Evolutionary conservation across 257 asterid genomes (phyloP), one percentile per base, ranked within the genome.

Genomic region (Forsythia suspensa): DNA sequence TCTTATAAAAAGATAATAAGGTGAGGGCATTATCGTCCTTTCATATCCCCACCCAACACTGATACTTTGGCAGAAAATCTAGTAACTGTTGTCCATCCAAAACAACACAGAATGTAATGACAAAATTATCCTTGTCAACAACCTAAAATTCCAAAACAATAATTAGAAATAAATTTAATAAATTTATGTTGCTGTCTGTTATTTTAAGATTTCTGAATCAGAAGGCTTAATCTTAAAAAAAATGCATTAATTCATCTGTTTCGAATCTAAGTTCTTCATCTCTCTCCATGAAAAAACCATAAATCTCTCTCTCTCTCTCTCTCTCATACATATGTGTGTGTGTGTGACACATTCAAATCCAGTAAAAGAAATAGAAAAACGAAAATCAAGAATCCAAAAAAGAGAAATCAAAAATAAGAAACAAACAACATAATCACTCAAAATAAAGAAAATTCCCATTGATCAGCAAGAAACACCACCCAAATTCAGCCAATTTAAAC

Each of bases 21-120:
- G 76, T 15, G 39, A 63, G 91, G 88, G 82, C 83, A 55, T 78
- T 84, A 40, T 80, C 40, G 93, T 83, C 89, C 68, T 75, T 85
- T 61, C 51, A 74, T 68, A 75, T 52, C 68, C 85, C 85, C 75
- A 80, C 44, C 84, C 69, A 65, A 40, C 55, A 67, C 59, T 73
- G 10, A 57, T 37, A n/a, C 76, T 61, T 71, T 43, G 80, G 43
- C 81, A 24, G 38, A 77, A 18, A 73, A 10, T 51, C 44, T 51
- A 34, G 6, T 43, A 37, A 73, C 42, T 38, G 79, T 42, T 75
- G 20, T 76, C 77, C 80, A 77, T 70, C 85, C 74, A 80, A 48
- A 42, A 70, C 57, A 78, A 36, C 77, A 63, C 24, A 10, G 16
- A 1, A 39, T 15, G 39, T 15, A 78, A 83, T 79, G 84, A 88